phyloP scores from a whole-genome alignment of 2,329 filamentous ascomycete genomes.

The Hymenotorrendiella dingleyae region DNA sequence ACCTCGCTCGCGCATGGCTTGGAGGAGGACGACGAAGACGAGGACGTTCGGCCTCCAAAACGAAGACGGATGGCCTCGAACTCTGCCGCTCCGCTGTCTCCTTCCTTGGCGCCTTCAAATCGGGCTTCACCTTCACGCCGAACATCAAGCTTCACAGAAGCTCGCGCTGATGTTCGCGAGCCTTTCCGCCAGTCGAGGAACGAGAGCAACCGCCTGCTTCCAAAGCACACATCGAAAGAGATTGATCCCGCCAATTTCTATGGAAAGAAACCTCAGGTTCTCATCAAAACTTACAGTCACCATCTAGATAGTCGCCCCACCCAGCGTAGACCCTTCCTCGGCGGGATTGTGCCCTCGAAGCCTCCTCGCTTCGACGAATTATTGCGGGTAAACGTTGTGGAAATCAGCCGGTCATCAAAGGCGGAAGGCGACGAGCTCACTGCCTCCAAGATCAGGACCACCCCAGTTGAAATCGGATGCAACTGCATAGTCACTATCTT shows the following conservation, averaged over 20 bases:
- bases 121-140: no score
- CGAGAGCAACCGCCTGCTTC: not conserved
- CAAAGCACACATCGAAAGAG: constrained; percentile 3
- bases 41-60: constrained; percentile 21
- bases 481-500: constrained; percentile 17
- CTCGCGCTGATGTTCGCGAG: no score
- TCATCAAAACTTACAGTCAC: no score
- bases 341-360: no score
- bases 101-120: no score
- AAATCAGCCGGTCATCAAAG: constrained; percentile 10
- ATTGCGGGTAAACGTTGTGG: constrained; percentile 19
- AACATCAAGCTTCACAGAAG: no score
- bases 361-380: constrained; percentile 20
- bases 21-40: constrained; percentile 20
- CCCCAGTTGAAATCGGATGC: constrained; percentile 13
- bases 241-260: constrained; percentile 8
- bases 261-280: no score
- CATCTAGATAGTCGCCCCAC: no score
- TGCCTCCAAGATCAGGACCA: not conserved
- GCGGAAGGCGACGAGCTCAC: not conserved
- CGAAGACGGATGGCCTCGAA: constrained; percentile 15
- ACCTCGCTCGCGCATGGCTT: no score
- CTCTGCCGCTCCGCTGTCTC: no score
- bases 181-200: no score
- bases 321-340: no score